Conservation (phyloP, 768 basidiomycete species). For the Tubosaeta sp. region DNA sequence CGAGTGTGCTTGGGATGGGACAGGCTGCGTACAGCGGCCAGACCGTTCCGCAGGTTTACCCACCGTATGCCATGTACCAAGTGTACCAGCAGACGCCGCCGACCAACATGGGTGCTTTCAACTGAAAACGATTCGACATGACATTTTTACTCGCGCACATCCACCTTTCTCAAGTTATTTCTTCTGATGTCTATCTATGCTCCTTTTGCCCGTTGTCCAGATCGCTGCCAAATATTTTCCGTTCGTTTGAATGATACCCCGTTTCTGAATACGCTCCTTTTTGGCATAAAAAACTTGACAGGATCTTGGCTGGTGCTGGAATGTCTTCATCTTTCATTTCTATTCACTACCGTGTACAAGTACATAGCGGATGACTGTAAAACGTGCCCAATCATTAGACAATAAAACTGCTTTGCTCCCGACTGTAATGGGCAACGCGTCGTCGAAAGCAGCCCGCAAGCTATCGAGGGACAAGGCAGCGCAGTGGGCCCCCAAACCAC, state of each 20-base stretch:
- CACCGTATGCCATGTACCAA: slow-evolving; percentile 75
- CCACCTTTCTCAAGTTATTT: slow-evolving; percentile 27
- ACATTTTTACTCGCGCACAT: slow-evolving; percentile 32
- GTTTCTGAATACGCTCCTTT: slow-evolving; percentile 14
- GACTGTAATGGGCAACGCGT: slow-evolving; percentile 50
- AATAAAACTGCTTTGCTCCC: slow-evolving; percentile 11
- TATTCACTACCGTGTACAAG: slow-evolving; percentile 36
- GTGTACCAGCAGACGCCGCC: slow-evolving; percentile 74
- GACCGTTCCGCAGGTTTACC: slow-evolving; percentile 64
- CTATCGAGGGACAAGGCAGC: slow-evolving; percentile 48
- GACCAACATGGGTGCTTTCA: slow-evolving; percentile 73
- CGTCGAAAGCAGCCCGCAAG: slow-evolving; percentile 58
- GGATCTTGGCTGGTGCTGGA: slow-evolving; percentile 30
- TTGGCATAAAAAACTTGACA: slow-evolving; percentile 22
- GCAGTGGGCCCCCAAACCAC: slow-evolving; percentile 41
- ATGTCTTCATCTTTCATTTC: slow-evolving; percentile 26
- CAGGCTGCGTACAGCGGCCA: slow-evolving; percentile 62
- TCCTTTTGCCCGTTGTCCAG: slow-evolving; percentile 24
- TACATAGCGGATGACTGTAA: slow-evolving; percentile 38
- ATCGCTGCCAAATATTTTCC: slow-evolving; percentile 22
- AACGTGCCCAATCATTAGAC: slow-evolving; percentile 33
- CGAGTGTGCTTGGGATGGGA: slow-evolving; percentile 58
- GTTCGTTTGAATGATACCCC: slow-evolving; percentile 30
- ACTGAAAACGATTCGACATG: slow-evolving; percentile 47
- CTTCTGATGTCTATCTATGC: slow-evolving; percentile 32